Conservation (phyloP, 257 asterid genomes). For the Fraxinus pennsylvanica region DNA sequence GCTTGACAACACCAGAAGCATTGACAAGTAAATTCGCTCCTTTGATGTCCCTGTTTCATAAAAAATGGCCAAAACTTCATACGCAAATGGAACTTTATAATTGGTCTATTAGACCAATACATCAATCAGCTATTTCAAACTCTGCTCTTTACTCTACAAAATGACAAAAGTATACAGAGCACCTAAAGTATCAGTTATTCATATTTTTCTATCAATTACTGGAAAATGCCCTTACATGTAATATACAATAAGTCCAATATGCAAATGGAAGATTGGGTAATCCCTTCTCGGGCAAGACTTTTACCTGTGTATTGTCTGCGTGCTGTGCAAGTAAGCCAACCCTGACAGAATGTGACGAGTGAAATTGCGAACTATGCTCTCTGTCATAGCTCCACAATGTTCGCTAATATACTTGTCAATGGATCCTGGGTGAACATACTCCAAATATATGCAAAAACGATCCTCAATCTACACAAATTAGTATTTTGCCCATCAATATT, state of each 20-base stretch:
- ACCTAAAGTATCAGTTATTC: neutral
- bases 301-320: slow-evolving; percentile 82
- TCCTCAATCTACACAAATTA: slow-evolving; percentile 62
- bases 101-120: slow-evolving; percentile 10
- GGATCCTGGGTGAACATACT: slow-evolving; percentile 92
- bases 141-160: slow-evolving; percentile 12
- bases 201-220: neutral
- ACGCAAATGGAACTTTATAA: slow-evolving; percentile 15
- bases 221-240: neutral
- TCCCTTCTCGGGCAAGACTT: neutral
- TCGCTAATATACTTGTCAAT: slow-evolving; percentile 65
- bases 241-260: neutral
- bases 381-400: slow-evolving; percentile 81
- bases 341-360: slow-evolving; percentile 90
- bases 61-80: slow-evolving; percentile 19
- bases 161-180: neutral
- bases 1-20: slow-evolving; percentile 82
- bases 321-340: slow-evolving; percentile 82
- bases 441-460: slow-evolving; percentile 89
- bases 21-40: slow-evolving; percentile 91
- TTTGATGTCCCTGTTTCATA: slow-evolving; percentile 73
- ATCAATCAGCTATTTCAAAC: neutral
- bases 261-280: neutral
- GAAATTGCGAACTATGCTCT: slow-evolving; percentile 74
- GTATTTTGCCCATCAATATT: slow-evolving; percentile 19